phyloP scores from a whole-genome alignment of 2,329 filamentous ascomycete species.

The Biscogniauxia sp. region DNA sequence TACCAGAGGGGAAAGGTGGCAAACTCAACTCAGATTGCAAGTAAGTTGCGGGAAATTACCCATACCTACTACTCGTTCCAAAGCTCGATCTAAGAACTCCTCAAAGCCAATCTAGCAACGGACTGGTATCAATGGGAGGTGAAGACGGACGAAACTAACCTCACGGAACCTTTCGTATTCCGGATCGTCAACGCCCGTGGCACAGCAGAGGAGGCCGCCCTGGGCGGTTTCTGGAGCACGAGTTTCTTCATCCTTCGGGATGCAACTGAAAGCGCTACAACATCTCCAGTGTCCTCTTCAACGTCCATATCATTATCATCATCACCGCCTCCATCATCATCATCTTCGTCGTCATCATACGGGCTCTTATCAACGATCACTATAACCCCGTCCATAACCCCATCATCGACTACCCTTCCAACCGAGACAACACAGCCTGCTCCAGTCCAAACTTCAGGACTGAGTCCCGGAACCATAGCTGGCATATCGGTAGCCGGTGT shows the following conservation, averaged over 20 bases:
- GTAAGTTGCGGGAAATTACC: background rate
- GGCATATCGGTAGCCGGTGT: background rate
- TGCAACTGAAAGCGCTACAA: background rate
- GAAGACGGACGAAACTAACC: conserved; percentile 1
- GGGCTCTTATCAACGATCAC: too few relatives aligned
- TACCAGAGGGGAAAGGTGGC: conserved; percentile 7
- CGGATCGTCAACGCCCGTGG: conserved; percentile 20
- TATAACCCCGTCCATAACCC: too few relatives aligned
- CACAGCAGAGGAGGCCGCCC: background rate
- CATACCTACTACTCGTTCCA: background rate
- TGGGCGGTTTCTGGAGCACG: background rate
- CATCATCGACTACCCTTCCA: background rate
- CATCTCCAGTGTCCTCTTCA: background rate
- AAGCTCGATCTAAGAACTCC: background rate
- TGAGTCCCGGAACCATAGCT: background rate
- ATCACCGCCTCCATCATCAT: too few relatives aligned
- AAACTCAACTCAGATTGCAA: conserved; percentile 2
- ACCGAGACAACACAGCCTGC: background rate
- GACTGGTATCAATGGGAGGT: conserved; percentile 9
- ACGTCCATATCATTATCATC: too few relatives aligned
- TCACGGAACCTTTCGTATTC: conserved; percentile 10
- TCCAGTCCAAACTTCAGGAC: background rate
- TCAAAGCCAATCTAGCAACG: conserved; percentile 6
- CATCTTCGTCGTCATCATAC: too few relatives aligned
- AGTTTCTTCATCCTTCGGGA: background rate